Evolutionary conservation across 1,139 yeast genomes (phyloP), one percentile per base, ranked within the genome.

Genomic region (Saccharomyces uvarum): DNA sequence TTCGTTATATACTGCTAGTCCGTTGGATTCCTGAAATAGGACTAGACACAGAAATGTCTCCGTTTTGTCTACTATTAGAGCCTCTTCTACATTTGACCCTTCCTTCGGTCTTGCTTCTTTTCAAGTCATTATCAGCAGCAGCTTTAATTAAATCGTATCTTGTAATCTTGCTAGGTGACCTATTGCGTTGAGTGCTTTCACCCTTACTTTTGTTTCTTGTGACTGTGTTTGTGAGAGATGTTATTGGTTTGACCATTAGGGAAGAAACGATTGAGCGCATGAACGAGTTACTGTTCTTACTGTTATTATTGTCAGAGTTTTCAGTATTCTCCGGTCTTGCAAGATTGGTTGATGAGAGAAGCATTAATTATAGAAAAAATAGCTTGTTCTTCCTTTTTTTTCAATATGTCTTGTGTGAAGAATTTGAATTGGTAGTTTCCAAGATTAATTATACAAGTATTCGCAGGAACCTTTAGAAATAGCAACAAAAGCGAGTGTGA

Each of bases 141-240:
- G 59, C 56, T 41, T 49, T 47, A 11, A 60, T n/a, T 9, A 60
- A 28, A 50, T 60, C 63, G 41, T 59, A 46, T 24, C 63, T 56
- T 4, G 62, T 60, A n/a, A 60, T 54, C 8, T 54, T 21, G 3
- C 41, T 46, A n/a, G 57, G 57, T 8, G 42, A 14, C 5, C 42
- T 33, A 33, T 33, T 33, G 21, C 21, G 42, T 3, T 5, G 42
- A 14, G 42, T 14, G 16, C 21, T 33, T 33, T 14, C 9, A 4
- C 42, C 9, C 13, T 14, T 14, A 33, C 42, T 16, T 33, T 14
- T 14, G 9, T 19, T 14, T 16, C 19, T 14, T 33, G 42, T 14
- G 21, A 33, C 42, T 8, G 42, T 33, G 16, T 49, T n/a, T 4
- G 38, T 49, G 4, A 51, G 50, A 3, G 53, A 44, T 32, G 32